phyloP scores from a whole-genome alignment of 2,329 filamentous ascomycete species.

The Cladophialophora psammophila region DNA sequence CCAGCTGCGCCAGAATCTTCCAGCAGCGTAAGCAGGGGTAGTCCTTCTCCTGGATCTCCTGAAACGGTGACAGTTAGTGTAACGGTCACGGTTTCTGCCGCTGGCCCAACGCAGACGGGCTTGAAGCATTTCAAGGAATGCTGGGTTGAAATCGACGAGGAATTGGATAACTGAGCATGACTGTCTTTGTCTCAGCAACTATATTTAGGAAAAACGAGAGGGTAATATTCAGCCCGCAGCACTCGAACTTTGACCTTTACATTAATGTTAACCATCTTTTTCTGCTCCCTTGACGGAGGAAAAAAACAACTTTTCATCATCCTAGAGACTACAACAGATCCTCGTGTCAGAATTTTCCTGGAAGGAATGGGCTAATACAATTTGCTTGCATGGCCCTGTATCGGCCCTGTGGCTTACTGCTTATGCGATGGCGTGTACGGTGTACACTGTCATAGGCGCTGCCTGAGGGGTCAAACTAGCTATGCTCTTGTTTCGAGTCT shows the following conservation, averaged over 20 bases:
- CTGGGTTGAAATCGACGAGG: slow-evolving; percentile 18
- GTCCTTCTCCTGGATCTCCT: not conserved
- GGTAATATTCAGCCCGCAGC: not conserved
- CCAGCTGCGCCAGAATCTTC: not conserved
- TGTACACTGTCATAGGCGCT: too few species aligned
- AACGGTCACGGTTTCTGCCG: slow-evolving; percentile 9
- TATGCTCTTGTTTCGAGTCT: too few species aligned
- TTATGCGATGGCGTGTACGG: too few species aligned
- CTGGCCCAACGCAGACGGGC: not conserved
- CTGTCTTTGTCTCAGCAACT: not conserved
- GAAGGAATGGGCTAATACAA: too few species aligned
- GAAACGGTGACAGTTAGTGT: slow-evolving; percentile 14
- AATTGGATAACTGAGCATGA: slow-evolving; percentile 7
- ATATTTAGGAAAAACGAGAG: not conserved
- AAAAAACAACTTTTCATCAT: too few species aligned
- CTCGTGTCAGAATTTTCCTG: too few species aligned
- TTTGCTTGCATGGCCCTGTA: too few species aligned
- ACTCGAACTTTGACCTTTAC: not conserved
- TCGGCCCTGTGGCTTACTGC: too few species aligned
- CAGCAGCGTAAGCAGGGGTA: not conserved
- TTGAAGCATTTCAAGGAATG: slow-evolving; percentile 15
- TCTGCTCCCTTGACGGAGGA: too few species aligned
- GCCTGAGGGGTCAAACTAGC: too few species aligned
- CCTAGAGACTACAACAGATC: too few species aligned
- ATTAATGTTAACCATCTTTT: not conserved